These are phyloP conservation scores for Zygoascus meyerae DNA, from an alignment of 1,139 yeast species.

Conservation along the genomic window DNA sequence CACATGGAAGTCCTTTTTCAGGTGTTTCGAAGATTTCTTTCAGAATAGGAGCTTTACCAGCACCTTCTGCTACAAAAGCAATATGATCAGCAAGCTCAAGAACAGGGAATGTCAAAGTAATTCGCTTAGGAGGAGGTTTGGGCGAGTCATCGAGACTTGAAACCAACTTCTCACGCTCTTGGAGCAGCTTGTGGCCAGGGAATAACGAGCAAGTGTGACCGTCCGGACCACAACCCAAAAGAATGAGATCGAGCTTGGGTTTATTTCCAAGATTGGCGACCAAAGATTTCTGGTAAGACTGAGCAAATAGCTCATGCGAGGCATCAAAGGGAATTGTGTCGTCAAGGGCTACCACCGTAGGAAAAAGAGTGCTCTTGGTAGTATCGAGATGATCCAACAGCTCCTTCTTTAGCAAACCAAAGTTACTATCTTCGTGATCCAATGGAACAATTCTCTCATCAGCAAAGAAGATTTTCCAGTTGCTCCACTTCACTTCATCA, in stretches of 20 bases:
- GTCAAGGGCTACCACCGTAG: constrained; percentile 46
- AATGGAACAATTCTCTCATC: constrained; percentile 70
- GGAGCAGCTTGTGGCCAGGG: constrained; percentile 42
- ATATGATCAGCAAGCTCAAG: constrained; percentile 50
- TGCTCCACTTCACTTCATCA: constrained; percentile 50
- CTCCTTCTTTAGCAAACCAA: constrained; percentile 54
- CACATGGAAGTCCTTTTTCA: constrained; percentile 61
- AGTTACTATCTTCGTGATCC: constrained; percentile 62
- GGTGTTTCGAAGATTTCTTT: constrained; percentile 56
- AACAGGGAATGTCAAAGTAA: constrained; percentile 64
- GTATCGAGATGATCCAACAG: constrained; percentile 40
- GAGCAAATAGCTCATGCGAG: constrained; percentile 47
- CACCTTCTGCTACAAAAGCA: constrained; percentile 87
- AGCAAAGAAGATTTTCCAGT: constrained; percentile 65
- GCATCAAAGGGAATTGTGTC: constrained; percentile 39
- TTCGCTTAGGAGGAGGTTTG: constrained; percentile 73
- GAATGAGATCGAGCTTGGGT: constrained; percentile 48
- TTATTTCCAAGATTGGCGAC: constrained; percentile 34
- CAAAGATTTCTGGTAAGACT: constrained; percentile 43
- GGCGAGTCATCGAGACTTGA: constrained; percentile 58
- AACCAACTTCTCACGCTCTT: constrained; percentile 27
- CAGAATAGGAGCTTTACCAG: constrained; percentile 70
- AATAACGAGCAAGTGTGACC: constrained; percentile 77
- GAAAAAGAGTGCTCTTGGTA: constrained; percentile 38
- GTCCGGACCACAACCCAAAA: constrained; percentile 75